Base-by-base conservation (phyloP, 768 basidiomycete genomes). In the Trametes punicea region DNA sequence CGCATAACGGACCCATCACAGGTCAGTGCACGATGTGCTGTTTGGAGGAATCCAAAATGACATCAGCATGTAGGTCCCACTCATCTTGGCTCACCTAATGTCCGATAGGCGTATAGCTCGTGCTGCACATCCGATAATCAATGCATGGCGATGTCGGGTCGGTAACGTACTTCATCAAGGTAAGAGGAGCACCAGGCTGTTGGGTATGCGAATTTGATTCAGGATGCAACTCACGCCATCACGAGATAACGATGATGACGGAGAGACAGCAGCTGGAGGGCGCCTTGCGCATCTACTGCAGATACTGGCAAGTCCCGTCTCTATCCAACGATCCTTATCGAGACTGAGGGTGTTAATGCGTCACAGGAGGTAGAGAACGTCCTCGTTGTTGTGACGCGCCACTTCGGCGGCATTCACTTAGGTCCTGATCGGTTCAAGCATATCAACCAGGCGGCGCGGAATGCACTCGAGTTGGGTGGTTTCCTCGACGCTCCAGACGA, bases 401-500 rank as follows among this genome's bases (percentile, higher is more conserved):
- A 92, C 73, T 98, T 90, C 66, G 96, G 96, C 13, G 96, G 96
- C 0, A 87, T 88, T 11, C 89, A 91, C 59, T 77, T 99, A 1
- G 95, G 93, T 3, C 85, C 93, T 0, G 94, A 95, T 67, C 75
- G 88, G 31, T 92, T 88, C 72, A 89, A 90, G 67, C 92, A 96
- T 64, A 98, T 99, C 70, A 98, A 96, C 66, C 91, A 95, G 67
- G 93, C 93, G 3, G 96, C 95, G 1, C 80, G 96, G 20, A 90
- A 92, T 64, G 94, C 95, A 1, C 76, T 98, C 5, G 91, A 96
- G 40, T 61, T 84, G 0, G 96, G 90, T 9, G 94, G 95, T 0
- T 93, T 98, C 68, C 72, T 98, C 29, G 88, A 90, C 39, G 71
- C 66, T 8, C 64, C 63, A 15, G 80, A 77, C 10, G 51, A 57